These are phyloP conservation scores for Nitzschia sp. DNA, from an alignment of 108 stramenopile species.

Conservation along the genomic window DNA sequence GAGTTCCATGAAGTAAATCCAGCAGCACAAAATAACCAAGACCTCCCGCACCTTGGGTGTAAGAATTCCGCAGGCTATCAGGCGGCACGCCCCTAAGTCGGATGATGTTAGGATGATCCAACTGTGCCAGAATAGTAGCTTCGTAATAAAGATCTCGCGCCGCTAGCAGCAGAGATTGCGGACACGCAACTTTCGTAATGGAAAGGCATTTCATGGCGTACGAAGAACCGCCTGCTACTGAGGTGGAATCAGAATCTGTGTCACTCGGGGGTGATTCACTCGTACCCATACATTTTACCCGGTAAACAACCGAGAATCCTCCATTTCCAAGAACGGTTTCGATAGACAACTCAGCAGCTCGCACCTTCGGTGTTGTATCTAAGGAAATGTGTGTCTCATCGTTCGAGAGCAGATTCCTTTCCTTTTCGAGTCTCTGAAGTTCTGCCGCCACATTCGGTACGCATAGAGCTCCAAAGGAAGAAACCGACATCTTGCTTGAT, in stretches of 20 bases:
- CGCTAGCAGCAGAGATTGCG: background rate
- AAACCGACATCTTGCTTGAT: too few species aligned
- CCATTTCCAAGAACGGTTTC: background rate
- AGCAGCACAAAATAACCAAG: slow-evolving; percentile 19
- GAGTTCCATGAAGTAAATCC: slow-evolving; percentile 18
- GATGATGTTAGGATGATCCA: slow-evolving; percentile 36
- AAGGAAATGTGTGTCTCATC: too few species aligned
- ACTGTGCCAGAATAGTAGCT: slow-evolving; percentile 22
- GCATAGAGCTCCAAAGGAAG: too few species aligned
- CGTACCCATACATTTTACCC: too few species aligned
- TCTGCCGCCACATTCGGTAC: too few species aligned
- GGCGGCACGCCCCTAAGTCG: slow-evolving; percentile 9
- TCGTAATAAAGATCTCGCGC: slow-evolving; percentile 25
- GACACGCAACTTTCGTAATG: background rate
- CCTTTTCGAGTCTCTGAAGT: too few species aligned
- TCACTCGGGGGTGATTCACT: too few species aligned
- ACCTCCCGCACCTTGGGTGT: background rate
- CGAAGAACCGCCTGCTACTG: background rate
- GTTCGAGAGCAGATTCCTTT: too few species aligned
- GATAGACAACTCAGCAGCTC: background rate
- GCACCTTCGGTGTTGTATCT: too few species aligned
- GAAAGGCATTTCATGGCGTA: slow-evolving; percentile 6
- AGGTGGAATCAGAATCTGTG: background rate
- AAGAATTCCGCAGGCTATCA: slow-evolving; percentile 5
- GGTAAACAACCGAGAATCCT: background rate